Percentiles rank a stretch among this genome's conserved stretches.
phyloP scores from a whole-genome alignment of 805 yeast genomes.

The Soucietia sequanensis region DNA sequence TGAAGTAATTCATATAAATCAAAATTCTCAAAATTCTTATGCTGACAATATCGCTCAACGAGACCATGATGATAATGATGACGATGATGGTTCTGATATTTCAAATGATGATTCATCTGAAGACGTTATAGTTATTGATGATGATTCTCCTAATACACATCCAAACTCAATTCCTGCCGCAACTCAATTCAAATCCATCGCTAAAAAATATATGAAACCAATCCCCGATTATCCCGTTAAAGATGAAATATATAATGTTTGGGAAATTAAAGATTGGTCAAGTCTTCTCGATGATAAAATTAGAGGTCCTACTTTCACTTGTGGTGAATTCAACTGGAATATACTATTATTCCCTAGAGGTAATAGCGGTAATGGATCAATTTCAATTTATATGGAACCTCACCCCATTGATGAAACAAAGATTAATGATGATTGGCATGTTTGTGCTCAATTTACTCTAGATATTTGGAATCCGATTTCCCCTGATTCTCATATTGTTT shows the following conservation, averaged over 20 bases:
- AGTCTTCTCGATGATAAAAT: conserved; percentile 39
- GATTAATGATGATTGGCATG: conserved; percentile 64
- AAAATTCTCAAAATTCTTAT: neutral
- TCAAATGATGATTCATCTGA: conserved; percentile 3
- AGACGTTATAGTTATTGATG: conserved; percentile 2
- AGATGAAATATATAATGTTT: conserved; percentile 38
- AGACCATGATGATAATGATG: conserved; percentile 9
- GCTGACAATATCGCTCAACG: conserved; percentile 5
- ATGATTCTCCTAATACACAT: neutral
- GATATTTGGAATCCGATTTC: conserved; percentile 79
- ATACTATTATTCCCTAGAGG: conserved; percentile 78
- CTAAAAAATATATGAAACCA: conserved; percentile 34
- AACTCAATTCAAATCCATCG: conserved; percentile 26
- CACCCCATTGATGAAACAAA: conserved; percentile 40
- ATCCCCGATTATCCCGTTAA: conserved; percentile 38
- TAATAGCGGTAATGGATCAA: conserved; percentile 47
- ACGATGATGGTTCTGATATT: conserved; percentile 10
- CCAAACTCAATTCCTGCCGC: conserved; percentile 22
- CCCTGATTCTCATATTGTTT: conserved; percentile 57
- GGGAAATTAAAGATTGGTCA: conserved; percentile 54
- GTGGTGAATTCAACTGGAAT: conserved; percentile 68
- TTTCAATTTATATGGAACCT: conserved; percentile 83
- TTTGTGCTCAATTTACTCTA: conserved; percentile 89
- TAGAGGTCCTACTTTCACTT: conserved; percentile 47
- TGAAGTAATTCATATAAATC: conserved; percentile 2